These are phyloP conservation scores for Fusarium verticillioides DNA, from an alignment of 2,329 filamentous ascomycete species.

Conservation along the genomic window DNA sequence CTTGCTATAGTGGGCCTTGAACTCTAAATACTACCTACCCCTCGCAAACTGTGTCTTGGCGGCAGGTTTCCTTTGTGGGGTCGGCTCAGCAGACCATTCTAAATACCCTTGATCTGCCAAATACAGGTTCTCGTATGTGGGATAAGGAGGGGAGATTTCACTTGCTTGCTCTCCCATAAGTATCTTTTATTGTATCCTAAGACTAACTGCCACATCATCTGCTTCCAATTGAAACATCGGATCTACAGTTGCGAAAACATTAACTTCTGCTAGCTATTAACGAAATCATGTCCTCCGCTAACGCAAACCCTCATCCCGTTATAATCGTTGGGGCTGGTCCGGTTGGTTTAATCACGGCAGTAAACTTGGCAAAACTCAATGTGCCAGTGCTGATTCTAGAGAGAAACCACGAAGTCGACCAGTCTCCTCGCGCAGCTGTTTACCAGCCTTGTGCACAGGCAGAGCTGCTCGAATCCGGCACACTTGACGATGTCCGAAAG, in stretches of 20 bases:
- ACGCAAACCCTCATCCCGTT: background rate
- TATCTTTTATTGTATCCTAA: background rate
- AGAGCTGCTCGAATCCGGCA: background rate
- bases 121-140: background rate
- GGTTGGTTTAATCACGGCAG: background rate
- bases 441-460: background rate
- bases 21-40: background rate
- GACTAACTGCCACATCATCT: no score
- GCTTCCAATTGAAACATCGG: accelerated
- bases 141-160: background rate
- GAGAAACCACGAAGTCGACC: background rate
- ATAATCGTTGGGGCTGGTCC: background rate
- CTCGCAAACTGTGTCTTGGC: background rate
- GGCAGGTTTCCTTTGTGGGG: background rate
- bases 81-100: background rate
- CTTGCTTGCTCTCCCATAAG: background rate
- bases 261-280: no score
- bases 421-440: background rate
- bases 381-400: background rate
- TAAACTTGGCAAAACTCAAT: background rate
- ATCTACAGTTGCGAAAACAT: background rate
- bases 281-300: background rate
- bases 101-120: background rate
- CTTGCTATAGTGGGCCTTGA: background rate
- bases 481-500: background rate